phyloP scores from a whole-genome alignment of 2,329 filamentous ascomycete genomes.

The Fusarium devonianum region DNA sequence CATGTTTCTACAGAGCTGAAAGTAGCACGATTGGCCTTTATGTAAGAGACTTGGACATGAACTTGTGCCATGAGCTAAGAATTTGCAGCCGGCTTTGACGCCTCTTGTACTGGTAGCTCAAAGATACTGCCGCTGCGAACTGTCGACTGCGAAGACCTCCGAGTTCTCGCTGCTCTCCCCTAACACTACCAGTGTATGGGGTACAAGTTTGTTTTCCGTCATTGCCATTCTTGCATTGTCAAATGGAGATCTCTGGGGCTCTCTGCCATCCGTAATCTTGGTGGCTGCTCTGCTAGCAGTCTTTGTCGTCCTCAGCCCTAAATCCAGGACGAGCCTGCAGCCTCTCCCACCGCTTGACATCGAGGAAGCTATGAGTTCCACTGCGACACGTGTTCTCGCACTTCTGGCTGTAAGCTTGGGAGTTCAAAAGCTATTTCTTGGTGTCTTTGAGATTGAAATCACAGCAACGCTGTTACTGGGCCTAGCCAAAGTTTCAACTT shows the following conservation, averaged over 20 bases:
- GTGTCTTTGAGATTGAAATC: conserved; percentile 29
- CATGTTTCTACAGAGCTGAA: conserved; percentile 31
- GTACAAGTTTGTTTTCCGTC: not conserved
- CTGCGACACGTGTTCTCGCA: conserved; percentile 35
- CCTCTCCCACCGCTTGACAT: conserved; percentile 36
- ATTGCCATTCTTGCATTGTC: conserved; percentile 34
- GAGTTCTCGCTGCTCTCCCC: not conserved
- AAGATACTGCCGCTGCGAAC: not conserved
- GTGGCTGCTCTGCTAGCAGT: conserved; percentile 40
- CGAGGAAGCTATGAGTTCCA: conserved; percentile 24
- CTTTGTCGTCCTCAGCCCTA: conserved; percentile 39
- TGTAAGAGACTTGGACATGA: conserved; percentile 6
- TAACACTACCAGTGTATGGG: conserved; percentile 1
- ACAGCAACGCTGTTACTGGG: conserved; percentile 35
- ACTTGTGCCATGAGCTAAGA: not conserved
- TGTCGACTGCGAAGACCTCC: not conserved
- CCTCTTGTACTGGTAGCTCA: conserved; percentile 35
- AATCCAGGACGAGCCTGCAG: not conserved
- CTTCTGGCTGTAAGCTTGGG: conserved; percentile 28
- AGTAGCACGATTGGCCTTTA: conserved; percentile 2
- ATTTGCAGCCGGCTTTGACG: conserved; percentile 32
- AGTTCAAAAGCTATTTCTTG: conserved; percentile 35
- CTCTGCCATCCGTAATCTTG: conserved; percentile 39
- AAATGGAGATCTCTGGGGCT: conserved; percentile 38
- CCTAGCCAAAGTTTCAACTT: conserved; percentile 44